A percentile compares a stretch with the other conserved stretches of the same genome.
phyloP scores from a whole-genome alignment of 23 red algal species.

The Agarophyton chilense region DNA sequence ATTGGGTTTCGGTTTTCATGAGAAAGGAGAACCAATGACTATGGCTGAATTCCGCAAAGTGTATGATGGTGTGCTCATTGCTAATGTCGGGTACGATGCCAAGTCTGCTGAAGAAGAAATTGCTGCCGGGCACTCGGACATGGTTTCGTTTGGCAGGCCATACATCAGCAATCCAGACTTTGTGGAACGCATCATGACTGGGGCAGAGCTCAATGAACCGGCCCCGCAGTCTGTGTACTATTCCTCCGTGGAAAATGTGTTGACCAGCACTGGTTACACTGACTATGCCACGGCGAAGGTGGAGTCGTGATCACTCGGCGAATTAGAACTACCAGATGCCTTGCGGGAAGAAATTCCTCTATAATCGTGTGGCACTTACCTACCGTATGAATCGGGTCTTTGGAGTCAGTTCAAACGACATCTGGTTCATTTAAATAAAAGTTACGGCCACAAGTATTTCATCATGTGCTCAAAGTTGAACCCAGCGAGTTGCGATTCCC shows the following conservation, averaged over 20 bases:
- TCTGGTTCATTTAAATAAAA: too few relatives aligned
- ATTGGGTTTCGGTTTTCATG: conserved; percentile 66
- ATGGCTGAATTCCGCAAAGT: conserved; percentile 61
- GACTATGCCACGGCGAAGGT: conserved; percentile 54
- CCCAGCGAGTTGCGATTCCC: too few relatives aligned
- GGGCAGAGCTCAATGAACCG: conserved; percentile 31
- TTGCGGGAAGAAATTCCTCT: too few relatives aligned
- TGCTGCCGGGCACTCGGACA: conserved; percentile 44
- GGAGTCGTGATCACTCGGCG: background rate
- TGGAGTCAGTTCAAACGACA: too few relatives aligned
- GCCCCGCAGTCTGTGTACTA: conserved; percentile 51
- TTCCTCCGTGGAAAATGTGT: conserved; percentile 42
- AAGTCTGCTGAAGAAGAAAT: conserved; percentile 73
- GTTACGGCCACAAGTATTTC: too few relatives aligned
- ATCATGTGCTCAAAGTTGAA: too few relatives aligned
- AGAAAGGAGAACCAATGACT: conserved; percentile 51
- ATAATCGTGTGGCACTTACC: too few relatives aligned
- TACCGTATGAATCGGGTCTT: too few relatives aligned
- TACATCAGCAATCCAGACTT: conserved; percentile 79
- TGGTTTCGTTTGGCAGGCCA: conserved; percentile 72
- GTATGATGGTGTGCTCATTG: conserved; percentile 67
- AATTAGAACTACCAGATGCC: too few relatives aligned
- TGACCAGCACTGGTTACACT: conserved; percentile 72
- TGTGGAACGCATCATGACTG: conserved; percentile 45
- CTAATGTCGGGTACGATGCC: conserved; percentile 68